Base-by-base conservation (phyloP, 2,329 filamentous ascomycete genomes). In the Cryphonectria carpinicola region DNA sequence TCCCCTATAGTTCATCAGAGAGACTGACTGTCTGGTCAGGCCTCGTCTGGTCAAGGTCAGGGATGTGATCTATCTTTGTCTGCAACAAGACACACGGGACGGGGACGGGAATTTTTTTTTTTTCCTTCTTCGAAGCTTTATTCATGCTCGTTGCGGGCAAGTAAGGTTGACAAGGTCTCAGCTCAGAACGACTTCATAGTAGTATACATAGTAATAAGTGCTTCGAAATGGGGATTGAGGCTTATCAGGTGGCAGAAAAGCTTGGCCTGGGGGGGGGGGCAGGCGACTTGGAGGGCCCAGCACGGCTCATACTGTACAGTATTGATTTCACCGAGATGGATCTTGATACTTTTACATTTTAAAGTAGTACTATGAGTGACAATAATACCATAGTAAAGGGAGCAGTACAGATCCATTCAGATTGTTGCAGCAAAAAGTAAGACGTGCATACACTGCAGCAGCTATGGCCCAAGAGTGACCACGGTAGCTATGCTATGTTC, bases 231-330 rank as follows among this genome's bases (percentile, higher is more conserved):
- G 37, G 41, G 39, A 39, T 8, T 39, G 41, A 39, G 61, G 61
- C 39, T 64, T 64, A 64, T 41, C 61, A 7, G 61, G 37, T 32
- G n/a, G 61, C 61, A 46, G 61, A 64, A 63, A 64, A 64, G 61
- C 61, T 64, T 64, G 61, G 61, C 61, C 61, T 46, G 7, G 39
- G 37, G 56, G n/a, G n/a, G n/a, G 35, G 37, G 7, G 56, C 25
- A 11, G 4, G 56, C 13, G 19, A 13, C 35, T 8, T 37, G 54
- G 52, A 28, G 25, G 52, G 25, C 52, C 11, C 4, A 32, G 52
- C n/a, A 56, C 19, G 43, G 43, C 43, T 49, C 17, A 49, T 49
- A 5, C 43, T 49, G 43, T 49, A 22, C 43, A 49, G 17, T 6
- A 19, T 49, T 22, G 19, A 7, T 22, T 49, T 1, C 8, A 22